Evolutionary conservation across 2,329 filamentous ascomycete genomes (phyloP), one percentile per base, ranked within the genome.

Genomic region (Hypoxylon sp.): DNA sequence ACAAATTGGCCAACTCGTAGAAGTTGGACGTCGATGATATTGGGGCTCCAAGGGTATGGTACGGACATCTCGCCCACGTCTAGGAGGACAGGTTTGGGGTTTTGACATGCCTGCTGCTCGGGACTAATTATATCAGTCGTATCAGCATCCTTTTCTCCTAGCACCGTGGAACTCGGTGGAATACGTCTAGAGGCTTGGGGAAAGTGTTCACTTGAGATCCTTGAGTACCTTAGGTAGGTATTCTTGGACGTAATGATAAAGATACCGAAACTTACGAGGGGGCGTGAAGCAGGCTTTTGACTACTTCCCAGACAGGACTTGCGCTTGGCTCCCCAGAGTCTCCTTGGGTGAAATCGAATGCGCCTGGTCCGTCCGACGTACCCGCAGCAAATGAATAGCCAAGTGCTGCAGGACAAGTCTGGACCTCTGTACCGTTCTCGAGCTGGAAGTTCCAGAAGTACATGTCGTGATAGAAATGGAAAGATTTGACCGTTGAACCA

Each of bases 351-450:
- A 97, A 97, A 79, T 97, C 94, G 71, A 96, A 95, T 0, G 87
- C 87, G 1, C 94, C 94, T 0, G 94, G 93, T 0, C 94, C 92
- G 72, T 97, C 94, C 0, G 91, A 91, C 0, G 94, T 97, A 19
- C 94, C 94, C 3, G 91, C 94, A 0, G 93, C 93, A 73, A 97
- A 97, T 0, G 91, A 92, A 74, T 94, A 94, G 2, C 94, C 94
- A 56, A 97, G 80, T 0, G 93, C 93, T 0, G 93, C 93, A 15
- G 93, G 89, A 71, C 94, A 97, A 0, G 93, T 97, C 39, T 81
- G 83, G 19, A 89, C 91, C 49, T 81, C 79, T 1, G 87, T 89
- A 54, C 91, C 90, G 71, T 96, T 93, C 2, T 87, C 84, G 4
- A 94, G 85, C 10, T 81, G 80, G 73, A 97, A 95, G 0, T 82